A percentile compares a stretch with the other conserved stretches of the same genome.
These are phyloP conservation scores for Eucalyptus albens DNA, from an alignment of 345 rosid genomes.

Conservation along the genomic window DNA sequence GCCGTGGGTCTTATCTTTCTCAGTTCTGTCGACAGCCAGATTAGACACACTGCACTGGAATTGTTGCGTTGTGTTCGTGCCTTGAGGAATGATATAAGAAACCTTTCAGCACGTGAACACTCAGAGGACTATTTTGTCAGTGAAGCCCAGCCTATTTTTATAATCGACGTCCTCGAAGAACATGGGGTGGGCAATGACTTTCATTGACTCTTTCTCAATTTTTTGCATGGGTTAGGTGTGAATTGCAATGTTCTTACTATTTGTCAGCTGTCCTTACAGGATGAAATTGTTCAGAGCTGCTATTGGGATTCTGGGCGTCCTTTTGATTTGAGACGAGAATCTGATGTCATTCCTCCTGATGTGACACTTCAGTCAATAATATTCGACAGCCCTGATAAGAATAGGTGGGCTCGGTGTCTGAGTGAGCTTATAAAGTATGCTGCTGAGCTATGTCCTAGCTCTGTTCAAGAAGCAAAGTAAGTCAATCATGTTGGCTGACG, in stretches of 20 bases:
- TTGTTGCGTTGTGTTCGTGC: constrained; percentile 94
- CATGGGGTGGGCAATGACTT: constrained; percentile 60
- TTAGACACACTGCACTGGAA: constrained; percentile 92
- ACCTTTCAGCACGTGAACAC: constrained; percentile 41
- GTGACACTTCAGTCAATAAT: constrained; percentile 91
- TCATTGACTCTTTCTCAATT: neutral
- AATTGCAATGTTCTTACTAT: neutral
- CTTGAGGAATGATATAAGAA: constrained; percentile 78
- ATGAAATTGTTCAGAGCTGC: constrained; percentile 97
- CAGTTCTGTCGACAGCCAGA: constrained; percentile 93
- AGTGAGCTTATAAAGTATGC: constrained; percentile 91
- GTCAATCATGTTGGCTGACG: neutral
- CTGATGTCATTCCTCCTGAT: constrained; percentile 87
- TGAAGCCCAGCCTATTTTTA: constrained; percentile 85
- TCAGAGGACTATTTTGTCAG: constrained; percentile 46
- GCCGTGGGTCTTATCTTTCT: constrained; percentile 96
- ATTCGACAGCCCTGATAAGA: constrained; percentile 95
- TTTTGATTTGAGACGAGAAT: constrained; percentile 84
- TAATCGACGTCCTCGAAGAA: constrained; percentile 93
- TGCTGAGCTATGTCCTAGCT: constrained; percentile 91
- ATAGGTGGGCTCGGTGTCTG: constrained; percentile 93
- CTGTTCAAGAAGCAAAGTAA: constrained; percentile 95
- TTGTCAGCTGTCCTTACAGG: constrained; percentile 26
- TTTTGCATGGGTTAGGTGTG: neutral
- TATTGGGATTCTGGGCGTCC: constrained; percentile 93